Evolutionary conservation across 371 early-diverging fungal species (phyloP), one percentile per base, ranked within the genome.

Genomic region (Paraphysoderma sedebokerense): DNA sequence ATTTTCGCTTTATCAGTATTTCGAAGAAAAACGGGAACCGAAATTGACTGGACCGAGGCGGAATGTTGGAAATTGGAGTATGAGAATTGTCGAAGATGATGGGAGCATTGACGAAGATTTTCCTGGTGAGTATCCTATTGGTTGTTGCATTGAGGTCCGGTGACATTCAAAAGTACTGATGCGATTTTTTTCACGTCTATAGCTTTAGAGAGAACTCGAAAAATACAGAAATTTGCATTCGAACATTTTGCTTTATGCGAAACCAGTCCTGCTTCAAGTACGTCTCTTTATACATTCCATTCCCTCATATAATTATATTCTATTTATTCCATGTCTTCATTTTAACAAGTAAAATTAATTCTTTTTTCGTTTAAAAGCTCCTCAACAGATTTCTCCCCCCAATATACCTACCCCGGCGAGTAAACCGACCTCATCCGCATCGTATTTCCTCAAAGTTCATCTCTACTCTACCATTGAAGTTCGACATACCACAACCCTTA

Each of bases 61-160:
- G 29, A 75, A 82, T 44, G 71, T 84, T 11, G 72, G 71, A 1
- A 63, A 71, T 45, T 93, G 95, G 95, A 80, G 73, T 13, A 59
- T 93, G 62, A 66, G 87, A 39, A 89, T 96, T 50, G 90, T 83
- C 2, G 95, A 91, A 56, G 92, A 90, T 46, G 91, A 89, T 67
- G 95, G 95, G 15, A 77, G 76, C 32, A 81, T 93, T 44, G 97
- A 96, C 55, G 92, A 92, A 32, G 93, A 92, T 61, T 77, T 96
- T 54, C 95, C 95, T 67, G 85, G 86, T 51, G 82, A 82, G 49
- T 90, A 92, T 73, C 93, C 91, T 11, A 55, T 96, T 20, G 85
- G 86, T 52, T 15, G 17, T 15, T 23, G n/a, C 26, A 33, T 20
- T 7, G 2, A 22, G 63, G 74, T 53, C 85, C 90, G 1, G 68